A percentile compares a stretch with the other conserved stretches of the same genome.
Conservation (phyloP, 768 basidiomycete species). For the Termitomyces sp. region DNA sequence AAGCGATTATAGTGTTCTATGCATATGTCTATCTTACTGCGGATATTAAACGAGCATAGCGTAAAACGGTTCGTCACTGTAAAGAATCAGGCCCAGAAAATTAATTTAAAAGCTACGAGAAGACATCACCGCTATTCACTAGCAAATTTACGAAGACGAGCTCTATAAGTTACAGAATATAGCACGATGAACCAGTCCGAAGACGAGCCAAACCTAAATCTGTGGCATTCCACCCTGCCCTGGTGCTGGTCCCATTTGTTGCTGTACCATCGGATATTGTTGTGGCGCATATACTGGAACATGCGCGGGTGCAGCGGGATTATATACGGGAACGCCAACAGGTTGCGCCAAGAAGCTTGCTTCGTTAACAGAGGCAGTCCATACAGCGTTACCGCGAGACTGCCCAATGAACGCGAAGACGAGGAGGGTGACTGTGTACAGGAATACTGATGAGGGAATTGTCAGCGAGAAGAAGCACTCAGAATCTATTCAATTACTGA, state of each 20-base stretch:
- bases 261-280: background rate
- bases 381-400: slow-evolving; percentile 11
- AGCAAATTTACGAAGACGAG: background rate
- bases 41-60: background rate
- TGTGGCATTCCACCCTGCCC: background rate
- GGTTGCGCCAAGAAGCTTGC: slow-evolving; percentile 6
- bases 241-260: background rate
- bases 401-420: slow-evolving; percentile 5
- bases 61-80: background rate
- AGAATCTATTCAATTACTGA: background rate
- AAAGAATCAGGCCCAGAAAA: background rate
- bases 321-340: background rate
- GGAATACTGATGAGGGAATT: slow-evolving; percentile 5
- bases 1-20: background rate
- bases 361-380: slow-evolving; percentile 6
- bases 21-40: background rate
- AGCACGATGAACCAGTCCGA: background rate
- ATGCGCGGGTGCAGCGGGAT: background rate
- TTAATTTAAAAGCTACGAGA: background rate
- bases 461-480: background rate
- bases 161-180: background rate
- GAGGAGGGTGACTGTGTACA: slow-evolving; percentile 11
- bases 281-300: background rate
- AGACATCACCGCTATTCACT: background rate
- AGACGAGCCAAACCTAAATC: background rate